Conservation (phyloP, 2,329 filamentous ascomycete species). For the Sporothrix humicola region DNA sequence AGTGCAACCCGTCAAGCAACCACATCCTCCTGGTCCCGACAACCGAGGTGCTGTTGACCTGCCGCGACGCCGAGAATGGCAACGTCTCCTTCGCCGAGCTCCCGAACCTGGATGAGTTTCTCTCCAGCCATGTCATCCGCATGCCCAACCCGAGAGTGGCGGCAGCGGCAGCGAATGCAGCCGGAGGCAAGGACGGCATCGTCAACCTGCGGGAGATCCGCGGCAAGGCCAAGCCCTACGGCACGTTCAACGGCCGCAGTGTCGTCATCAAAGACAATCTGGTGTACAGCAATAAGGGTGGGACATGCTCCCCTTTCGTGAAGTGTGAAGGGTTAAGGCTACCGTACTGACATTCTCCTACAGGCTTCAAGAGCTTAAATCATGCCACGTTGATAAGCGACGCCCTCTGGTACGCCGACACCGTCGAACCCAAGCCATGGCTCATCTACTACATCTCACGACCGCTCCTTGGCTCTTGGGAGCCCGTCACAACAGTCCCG, state of each 20-base stretch:
- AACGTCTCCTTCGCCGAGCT: constrained; percentile 78
- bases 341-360: constrained; percentile 2
- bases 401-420: constrained; percentile 84
- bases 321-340: no score
- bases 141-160: constrained; percentile 62
- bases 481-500: constrained; percentile 73
- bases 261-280: constrained; percentile 93
- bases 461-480: constrained; percentile 82
- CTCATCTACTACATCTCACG: constrained; percentile 94
- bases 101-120: constrained; percentile 88
- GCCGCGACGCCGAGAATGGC: constrained; percentile 80
- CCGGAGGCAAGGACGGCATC: constrained; percentile 61
- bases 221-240: constrained; percentile 92
- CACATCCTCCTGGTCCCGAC: constrained; percentile 93
- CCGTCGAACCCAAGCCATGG: constrained; percentile 90
- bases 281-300: constrained; percentile 96
- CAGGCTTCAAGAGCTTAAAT: constrained; percentile 88
- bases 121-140: constrained; percentile 94
- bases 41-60: constrained; percentile 87
- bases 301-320: not conserved
- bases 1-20: constrained; percentile 90
- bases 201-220: constrained; percentile 81
- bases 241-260: constrained; percentile 88
- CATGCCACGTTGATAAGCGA: constrained; percentile 88
- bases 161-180: constrained; percentile 53